A percentile compares a stretch with the other conserved stretches of the same genome.
phyloP scores from a whole-genome alignment of 345 rosid genomes.

The Aegle marmelos region DNA sequence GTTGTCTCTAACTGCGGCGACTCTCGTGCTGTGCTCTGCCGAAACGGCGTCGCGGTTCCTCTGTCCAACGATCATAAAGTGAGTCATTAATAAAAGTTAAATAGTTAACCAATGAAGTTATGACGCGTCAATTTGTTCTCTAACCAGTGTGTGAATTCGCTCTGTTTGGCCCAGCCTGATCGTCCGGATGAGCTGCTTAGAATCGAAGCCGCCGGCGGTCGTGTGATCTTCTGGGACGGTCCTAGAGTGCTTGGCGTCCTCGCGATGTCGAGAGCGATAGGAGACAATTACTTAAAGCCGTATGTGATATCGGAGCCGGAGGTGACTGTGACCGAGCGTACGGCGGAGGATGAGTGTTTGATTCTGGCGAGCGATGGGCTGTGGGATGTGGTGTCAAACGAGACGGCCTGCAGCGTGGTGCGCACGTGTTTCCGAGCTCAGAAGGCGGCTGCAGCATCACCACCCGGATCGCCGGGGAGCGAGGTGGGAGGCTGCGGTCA shows the following conservation, averaged over 20 bases:
- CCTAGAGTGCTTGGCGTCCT: conserved; percentile 69
- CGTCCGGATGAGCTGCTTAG: conserved; percentile 76
- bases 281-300: conserved; percentile 65
- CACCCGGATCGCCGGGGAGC: conserved; percentile 19
- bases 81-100: neutral
- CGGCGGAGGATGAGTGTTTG: conserved; percentile 56
- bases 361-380: conserved; percentile 72
- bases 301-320: conserved; percentile 68
- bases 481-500: conserved; percentile 20
- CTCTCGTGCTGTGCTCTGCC: conserved; percentile 84
- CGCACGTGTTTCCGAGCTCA: conserved; percentile 53
- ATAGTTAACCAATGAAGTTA: no score
- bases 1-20: conserved; percentile 85
- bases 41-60: conserved; percentile 67
- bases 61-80: conserved; percentile 87
- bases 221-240: conserved; percentile 85
- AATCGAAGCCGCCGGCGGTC: conserved; percentile 74
- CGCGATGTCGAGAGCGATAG: conserved; percentile 78
- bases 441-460: conserved; percentile 13
- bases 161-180: conserved; percentile 56
- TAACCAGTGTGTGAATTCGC: neutral
- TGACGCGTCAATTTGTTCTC: neutral
- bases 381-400: conserved; percentile 75
- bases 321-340: conserved; percentile 49
- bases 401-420: conserved; percentile 56